Percentiles rank a stretch among this genome's conserved stretches.
These are phyloP conservation scores for Zopfochytrium polystomum DNA, from an alignment of 371 early-diverging fungal species.

Conservation along the genomic window DNA sequence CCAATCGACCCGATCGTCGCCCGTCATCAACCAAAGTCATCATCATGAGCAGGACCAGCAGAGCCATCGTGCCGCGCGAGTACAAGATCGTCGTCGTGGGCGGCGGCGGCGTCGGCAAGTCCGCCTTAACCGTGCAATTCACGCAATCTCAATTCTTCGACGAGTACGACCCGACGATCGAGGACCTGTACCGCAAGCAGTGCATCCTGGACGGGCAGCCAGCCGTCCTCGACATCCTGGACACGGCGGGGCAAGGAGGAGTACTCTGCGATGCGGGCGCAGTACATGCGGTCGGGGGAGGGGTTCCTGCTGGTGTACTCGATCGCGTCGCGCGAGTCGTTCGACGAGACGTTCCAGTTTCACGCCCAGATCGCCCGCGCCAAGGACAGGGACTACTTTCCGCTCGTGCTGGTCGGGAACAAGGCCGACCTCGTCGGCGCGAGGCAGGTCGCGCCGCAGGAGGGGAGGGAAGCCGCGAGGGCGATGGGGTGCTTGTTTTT, in stretches of 20 bases:
- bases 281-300: slow-evolving; percentile 85
- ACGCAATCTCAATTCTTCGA: slow-evolving; percentile 89
- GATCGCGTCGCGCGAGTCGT: slow-evolving; percentile 73
- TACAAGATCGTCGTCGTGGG: slow-evolving; percentile 78
- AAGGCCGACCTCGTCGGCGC: slow-evolving; percentile 87
- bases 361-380: slow-evolving; percentile 79
- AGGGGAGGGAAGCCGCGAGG: slow-evolving; percentile 81
- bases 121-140: slow-evolving; percentile 88
- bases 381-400: slow-evolving; percentile 73
- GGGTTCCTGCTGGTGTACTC: slow-evolving; percentile 80
- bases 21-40: too few relatives aligned
- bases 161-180: slow-evolving; percentile 87
- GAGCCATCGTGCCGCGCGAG: slow-evolving; percentile 32
- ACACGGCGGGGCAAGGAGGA: slow-evolving; percentile 94
- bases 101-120: slow-evolving; percentile 89
- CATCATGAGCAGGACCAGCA: too few relatives aligned
- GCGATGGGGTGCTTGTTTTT: slow-evolving; percentile 72
- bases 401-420: slow-evolving; percentile 91
- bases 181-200: slow-evolving; percentile 84
- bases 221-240: slow-evolving; percentile 82
- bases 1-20: too few relatives aligned
- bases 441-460: slow-evolving; percentile 65
- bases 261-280: slow-evolving; percentile 75
- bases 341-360: too few relatives aligned
- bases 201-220: slow-evolving; percentile 81